Conservation (phyloP, 371 early-diverging fungal species). For the Mortierella sp. region DNA sequence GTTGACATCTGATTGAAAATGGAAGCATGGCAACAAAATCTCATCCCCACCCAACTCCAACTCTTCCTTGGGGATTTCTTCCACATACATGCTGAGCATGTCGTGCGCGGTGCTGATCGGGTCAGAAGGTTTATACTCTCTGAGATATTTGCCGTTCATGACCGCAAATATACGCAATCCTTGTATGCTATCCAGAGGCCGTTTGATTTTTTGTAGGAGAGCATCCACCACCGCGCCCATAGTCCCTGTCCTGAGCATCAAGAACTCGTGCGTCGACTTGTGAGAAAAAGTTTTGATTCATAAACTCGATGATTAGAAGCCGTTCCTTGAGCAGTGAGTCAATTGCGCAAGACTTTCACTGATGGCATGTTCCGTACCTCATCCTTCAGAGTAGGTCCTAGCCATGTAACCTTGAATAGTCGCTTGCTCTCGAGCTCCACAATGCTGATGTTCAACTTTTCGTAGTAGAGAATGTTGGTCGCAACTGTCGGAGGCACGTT, state of each 20-base stretch:
- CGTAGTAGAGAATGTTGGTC: slow-evolving; percentile 72
- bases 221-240: slow-evolving; percentile 69
- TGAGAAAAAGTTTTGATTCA: slow-evolving; percentile 7
- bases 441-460: slow-evolving; percentile 83
- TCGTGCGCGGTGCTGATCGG: slow-evolving; percentile 53
- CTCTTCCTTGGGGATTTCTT: slow-evolving; percentile 78
- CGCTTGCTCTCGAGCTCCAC: slow-evolving; percentile 86
- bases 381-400: slow-evolving; percentile 62
- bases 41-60: slow-evolving; percentile 56
- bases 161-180: slow-evolving; percentile 59
- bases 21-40: slow-evolving; percentile 70
- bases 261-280: slow-evolving; percentile 58
- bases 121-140: slow-evolving; percentile 51
- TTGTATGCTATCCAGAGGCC: slow-evolving; percentile 32
- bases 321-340: background rate
- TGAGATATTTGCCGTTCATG: slow-evolving; percentile 53
- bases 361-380: slow-evolving; percentile 33
- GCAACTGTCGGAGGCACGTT: slow-evolving; percentile 19
- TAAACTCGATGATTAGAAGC: background rate
- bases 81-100: slow-evolving; percentile 40
- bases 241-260: slow-evolving; percentile 65
- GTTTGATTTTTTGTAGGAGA: slow-evolving; percentile 61
- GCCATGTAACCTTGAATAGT: slow-evolving; percentile 63
- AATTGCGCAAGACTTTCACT: background rate
- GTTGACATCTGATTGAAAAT: slow-evolving; percentile 74